A percentile compares a stretch with the other conserved stretches of the same genome.
phyloP scores from a whole-genome alignment of 371 early-diverging fungal genomes.

The Neoconidiobolus thromboides region DNA sequence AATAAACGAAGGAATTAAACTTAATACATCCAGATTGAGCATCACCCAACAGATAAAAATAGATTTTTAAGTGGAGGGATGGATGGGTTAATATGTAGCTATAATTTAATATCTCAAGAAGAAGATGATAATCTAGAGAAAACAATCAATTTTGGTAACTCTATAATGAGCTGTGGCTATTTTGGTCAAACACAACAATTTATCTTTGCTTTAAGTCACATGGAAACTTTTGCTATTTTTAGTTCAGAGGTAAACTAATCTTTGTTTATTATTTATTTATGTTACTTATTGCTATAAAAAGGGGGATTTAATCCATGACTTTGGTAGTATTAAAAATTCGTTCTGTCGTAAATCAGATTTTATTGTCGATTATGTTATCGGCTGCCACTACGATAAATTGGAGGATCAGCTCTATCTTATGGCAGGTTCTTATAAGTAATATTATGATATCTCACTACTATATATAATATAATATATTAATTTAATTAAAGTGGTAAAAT shows the following conservation, averaged over 20 bases:
- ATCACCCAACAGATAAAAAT: not conserved
- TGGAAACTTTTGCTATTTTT: not conserved
- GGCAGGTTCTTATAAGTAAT: not conserved
- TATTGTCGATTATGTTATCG: not conserved
- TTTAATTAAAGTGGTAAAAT: not conserved
- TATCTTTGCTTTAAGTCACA: not conserved
- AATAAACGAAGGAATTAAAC: not conserved
- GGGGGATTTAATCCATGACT: not conserved
- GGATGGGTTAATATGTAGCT: not conserved
- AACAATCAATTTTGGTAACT: not conserved
- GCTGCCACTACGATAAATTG: not conserved
- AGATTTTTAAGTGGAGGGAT: not conserved
- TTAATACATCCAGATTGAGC: not conserved
- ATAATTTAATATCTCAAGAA: not conserved
- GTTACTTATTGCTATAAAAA: not conserved
- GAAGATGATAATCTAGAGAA: not conserved
- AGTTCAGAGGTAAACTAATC: not conserved
- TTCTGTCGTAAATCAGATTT: not conserved
- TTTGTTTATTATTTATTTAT: not conserved
- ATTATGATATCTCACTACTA: not conserved
- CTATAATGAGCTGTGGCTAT: not conserved
- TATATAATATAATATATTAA: not conserved
- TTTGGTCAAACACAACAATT: not conserved
- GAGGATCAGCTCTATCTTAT: not conserved
- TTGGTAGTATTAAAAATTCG: not conserved